Percentiles rank a stretch among this genome's conserved stretches.
phyloP scores from a whole-genome alignment of 495 filamentous ascomycete genomes.

The Margaritispora aquatica region DNA sequence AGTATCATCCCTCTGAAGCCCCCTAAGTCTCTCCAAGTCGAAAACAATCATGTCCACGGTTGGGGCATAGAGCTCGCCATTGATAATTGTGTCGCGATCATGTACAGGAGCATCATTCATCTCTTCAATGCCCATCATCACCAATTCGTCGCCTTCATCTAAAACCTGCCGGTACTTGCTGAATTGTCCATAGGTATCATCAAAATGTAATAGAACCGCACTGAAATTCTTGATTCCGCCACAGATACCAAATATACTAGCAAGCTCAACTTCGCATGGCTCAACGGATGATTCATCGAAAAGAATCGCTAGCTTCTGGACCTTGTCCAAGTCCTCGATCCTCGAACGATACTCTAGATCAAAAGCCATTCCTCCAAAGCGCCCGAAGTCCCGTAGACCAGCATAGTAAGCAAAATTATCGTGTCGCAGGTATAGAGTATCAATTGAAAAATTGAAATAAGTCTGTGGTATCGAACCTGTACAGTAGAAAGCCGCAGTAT shows the following conservation, averaged over 20 bases:
- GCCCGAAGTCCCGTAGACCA: not conserved
- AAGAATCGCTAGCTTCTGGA: not conserved
- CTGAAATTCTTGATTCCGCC: not conserved
- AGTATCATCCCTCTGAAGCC: too few species aligned
- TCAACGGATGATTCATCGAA: not conserved
- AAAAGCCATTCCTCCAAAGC: not conserved
- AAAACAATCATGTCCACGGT: too few species aligned
- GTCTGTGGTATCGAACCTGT: not conserved
- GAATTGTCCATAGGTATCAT: too few species aligned
- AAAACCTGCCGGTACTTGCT: too few species aligned
- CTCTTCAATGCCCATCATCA: too few species aligned
- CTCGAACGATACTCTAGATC: not conserved
- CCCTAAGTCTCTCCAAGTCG: too few species aligned
- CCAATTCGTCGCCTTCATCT: too few species aligned
- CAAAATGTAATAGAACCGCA: not conserved
- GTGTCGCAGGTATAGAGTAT: conserved; percentile 3
- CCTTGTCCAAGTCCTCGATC: not conserved
- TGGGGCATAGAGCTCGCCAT: too few species aligned
- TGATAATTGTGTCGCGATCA: too few species aligned
- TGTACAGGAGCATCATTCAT: too few species aligned
- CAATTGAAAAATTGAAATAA: not conserved
- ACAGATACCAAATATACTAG: not conserved
- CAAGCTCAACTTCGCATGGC: not conserved
- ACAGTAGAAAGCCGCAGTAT: not conserved
- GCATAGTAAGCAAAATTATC: not conserved